Conservation (phyloP, 2,329 filamentous ascomycete genomes). For the Zymoseptoria pseudotritici region DNA sequence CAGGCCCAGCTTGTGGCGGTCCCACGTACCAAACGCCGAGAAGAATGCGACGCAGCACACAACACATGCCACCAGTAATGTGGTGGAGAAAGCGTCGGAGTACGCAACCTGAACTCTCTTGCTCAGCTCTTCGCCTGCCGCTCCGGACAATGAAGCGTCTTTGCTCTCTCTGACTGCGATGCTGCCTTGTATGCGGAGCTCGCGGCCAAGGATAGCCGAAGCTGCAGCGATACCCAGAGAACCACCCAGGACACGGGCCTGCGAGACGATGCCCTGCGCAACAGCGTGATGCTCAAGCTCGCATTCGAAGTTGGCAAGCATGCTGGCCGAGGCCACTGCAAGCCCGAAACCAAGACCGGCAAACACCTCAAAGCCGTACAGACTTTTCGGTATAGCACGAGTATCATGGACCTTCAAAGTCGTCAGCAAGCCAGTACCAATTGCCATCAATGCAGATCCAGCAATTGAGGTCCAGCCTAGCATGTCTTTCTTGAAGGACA, state of each 20-base stretch:
- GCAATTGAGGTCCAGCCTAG: conserved; percentile 6
- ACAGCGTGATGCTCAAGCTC: background rate
- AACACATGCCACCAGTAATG: background rate
- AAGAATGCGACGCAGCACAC: background rate
- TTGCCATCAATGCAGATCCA: conserved; percentile 5
- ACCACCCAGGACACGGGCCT: background rate
- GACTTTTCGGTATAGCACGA: background rate
- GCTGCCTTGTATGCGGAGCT: background rate
- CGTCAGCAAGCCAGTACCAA: conserved; percentile 12
- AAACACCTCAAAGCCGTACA: conserved; percentile 14
- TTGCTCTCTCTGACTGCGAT: background rate
- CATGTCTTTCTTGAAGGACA: conserved; percentile 2
- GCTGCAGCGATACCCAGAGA: background rate
- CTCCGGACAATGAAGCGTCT: background rate
- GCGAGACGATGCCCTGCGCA: background rate
- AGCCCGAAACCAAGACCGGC: conserved; percentile 14
- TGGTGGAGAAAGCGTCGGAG: background rate
- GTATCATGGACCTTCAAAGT: conserved; percentile 1
- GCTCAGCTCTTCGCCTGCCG: background rate
- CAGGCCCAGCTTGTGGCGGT: background rate
- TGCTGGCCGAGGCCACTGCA: conserved; percentile 5
- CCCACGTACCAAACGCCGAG: background rate
- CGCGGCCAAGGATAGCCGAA: background rate
- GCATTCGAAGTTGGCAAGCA: background rate
- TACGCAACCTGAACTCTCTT: background rate